A percentile compares a stretch with the other conserved stretches of the same genome.
These are phyloP conservation scores for Sporisorium reilianum DNA, from an alignment of 1,284 basidiomycete species.

Conservation along the genomic window DNA sequence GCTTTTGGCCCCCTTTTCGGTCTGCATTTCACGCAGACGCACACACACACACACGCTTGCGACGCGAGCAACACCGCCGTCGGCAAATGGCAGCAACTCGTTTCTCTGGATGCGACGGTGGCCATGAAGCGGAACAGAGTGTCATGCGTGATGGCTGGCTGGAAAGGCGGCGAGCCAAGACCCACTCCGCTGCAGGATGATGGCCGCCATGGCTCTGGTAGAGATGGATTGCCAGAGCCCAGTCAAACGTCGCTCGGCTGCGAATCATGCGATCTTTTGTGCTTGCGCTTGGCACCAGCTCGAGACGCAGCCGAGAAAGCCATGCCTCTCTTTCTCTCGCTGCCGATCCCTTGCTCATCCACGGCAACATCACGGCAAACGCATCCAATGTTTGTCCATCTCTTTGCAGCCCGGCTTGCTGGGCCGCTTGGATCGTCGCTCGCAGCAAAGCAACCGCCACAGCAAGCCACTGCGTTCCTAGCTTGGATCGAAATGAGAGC, in stretches of 20 bases:
- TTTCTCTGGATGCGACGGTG: no score
- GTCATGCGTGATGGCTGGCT: no score
- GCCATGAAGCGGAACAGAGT: no score
- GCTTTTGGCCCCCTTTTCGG: not conserved
- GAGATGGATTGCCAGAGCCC: no score
- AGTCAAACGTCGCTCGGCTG: no score
- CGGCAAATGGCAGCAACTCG: no score
- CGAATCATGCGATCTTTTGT: conserved; percentile 11
- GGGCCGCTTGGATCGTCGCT: not conserved
- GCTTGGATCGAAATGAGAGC: no score
- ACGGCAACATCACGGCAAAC: not conserved
- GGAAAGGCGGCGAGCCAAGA: no score
- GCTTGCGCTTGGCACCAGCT: conserved; percentile 6
- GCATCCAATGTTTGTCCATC: not conserved
- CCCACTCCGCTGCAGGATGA: conserved; percentile 1
- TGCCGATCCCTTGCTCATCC: not conserved
- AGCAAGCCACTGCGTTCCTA: not conserved
- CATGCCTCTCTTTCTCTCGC: not conserved
- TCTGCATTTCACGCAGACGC: conserved; percentile 1
- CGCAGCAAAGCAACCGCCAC: not conserved
- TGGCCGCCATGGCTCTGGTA: not conserved
- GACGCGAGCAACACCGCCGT: no score
- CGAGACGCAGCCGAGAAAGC: not conserved
- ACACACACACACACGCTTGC: no score
- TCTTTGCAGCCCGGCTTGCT: not conserved